Evolutionary conservation across 2,329 filamentous ascomycete species (phyloP), one percentile per base, ranked within the genome.

Genomic region (Paradendryphiella salina): DNA sequence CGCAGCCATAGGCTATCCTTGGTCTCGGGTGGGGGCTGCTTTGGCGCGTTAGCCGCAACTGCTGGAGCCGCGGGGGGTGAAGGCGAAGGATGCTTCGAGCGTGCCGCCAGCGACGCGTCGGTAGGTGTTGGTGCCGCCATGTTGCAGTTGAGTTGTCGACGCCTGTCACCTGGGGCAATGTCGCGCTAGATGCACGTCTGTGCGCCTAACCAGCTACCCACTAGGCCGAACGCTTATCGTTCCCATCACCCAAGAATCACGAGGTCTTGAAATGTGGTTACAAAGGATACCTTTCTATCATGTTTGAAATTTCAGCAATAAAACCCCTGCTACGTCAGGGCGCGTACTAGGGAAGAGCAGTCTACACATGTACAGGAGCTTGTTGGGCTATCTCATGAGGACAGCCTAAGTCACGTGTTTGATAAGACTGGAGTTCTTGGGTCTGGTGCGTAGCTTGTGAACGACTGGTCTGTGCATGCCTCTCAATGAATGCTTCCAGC

Each of bases 11-110:
- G 78, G 57, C 87, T 85, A 60, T 86, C 80, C 15, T 82, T 76
- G 57, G 84, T 87, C 77, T 97, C 92, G 23, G 90, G 86, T 31
- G 92, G 90, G n/a, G 89, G 88, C 18, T 61, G 53, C 33, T 57
- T 61, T 26, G 23, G 51, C 17, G 54, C 38, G 21, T 41, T 49
- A 11, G 41, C 38, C 3, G 56, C 40, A 9, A 46, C 35, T 28
- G 40, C 13, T 5, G 38, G 42, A 23, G 50, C 7, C 20, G 42
- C 37, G 1, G 36, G 13, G 17, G 52, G 23, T 10, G 18, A 11
- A 28, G 51, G 43, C 28, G 44, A 29, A 28, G 43, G 46, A 31
- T 42, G 35, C 14, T 43, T 55, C 17, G 49, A 7, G 15, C 49
- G 46, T 13, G 52, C 31, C 49, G 60, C 43, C 39, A 43, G 45